phyloP scores from a whole-genome alignment of 495 filamentous ascomycete species.

The Xylaria bambusicola region DNA sequence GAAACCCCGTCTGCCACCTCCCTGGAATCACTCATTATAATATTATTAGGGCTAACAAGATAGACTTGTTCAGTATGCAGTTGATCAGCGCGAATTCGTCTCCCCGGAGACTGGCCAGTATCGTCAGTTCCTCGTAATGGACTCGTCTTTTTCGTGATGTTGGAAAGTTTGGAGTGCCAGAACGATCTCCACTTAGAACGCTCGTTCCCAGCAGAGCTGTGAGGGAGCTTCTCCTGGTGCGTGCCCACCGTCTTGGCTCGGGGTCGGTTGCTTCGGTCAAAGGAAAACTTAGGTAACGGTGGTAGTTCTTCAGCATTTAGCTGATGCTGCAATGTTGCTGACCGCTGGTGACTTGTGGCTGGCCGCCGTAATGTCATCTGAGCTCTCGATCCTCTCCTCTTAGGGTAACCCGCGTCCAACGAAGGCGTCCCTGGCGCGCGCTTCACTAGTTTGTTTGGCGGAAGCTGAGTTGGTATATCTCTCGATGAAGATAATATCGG shows the following conservation, averaged over 20 bases:
- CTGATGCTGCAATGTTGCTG: constrained; percentile 64
- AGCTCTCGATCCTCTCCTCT: constrained; percentile 49
- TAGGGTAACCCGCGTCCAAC: constrained; percentile 41
- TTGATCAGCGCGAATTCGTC: constrained; percentile 28
- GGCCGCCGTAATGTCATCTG: constrained; percentile 69
- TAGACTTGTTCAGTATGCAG: constrained; percentile 23
- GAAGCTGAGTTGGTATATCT: constrained; percentile 43
- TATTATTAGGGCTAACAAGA: constrained; percentile 23
- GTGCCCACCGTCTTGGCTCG: constrained; percentile 25
- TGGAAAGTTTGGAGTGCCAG: constrained; percentile 40
- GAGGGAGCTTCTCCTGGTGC: constrained; percentile 17
- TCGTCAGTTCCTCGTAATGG: constrained; percentile 21
- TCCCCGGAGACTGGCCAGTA: constrained; percentile 12
- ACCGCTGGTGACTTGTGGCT: constrained; percentile 84
- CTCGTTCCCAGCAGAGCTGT: constrained; percentile 11
- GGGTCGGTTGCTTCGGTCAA: constrained; percentile 36
- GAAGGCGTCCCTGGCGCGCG: constrained; percentile 63
- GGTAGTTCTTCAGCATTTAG: constrained; percentile 33
- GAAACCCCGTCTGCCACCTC: neutral
- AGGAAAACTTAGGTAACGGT: constrained; percentile 32
- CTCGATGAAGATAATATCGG: constrained; percentile 56
- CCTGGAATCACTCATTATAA: constrained; percentile 21
- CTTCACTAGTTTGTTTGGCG: constrained; percentile 89
- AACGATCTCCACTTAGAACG: constrained; percentile 48
- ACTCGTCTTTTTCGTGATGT: constrained; percentile 18